Evolutionary conservation across 2,329 filamentous ascomycete genomes (phyloP).

Genomic region (Aspergillus piperis): DNA sequence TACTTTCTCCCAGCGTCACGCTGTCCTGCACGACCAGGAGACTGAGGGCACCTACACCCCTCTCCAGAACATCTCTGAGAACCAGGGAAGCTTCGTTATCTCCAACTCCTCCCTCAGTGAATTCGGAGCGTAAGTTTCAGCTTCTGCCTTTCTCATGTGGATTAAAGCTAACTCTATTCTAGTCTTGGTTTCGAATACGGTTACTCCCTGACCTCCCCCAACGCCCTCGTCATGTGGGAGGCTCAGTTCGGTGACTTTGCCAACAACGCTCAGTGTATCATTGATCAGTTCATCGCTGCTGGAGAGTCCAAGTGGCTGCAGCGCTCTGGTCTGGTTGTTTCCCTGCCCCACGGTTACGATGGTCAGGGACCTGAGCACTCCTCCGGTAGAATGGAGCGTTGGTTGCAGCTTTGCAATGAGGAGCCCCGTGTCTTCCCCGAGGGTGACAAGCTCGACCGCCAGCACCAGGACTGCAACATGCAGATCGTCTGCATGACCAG

Average conservation of each 20-base stretch:
- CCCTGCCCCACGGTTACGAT: slow-evolving; percentile 95
- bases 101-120: slow-evolving; percentile 88
- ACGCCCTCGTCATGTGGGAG: slow-evolving; percentile 98
- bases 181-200: slow-evolving; percentile 97
- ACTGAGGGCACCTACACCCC: slow-evolving; percentile 91
- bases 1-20: slow-evolving; percentile 97
- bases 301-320: slow-evolving; percentile 99
- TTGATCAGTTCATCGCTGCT: slow-evolving; percentile 97
- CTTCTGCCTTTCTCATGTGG: background rate
- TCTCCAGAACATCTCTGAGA: slow-evolving; percentile 81
- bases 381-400: slow-evolving; percentile 94
- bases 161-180: slow-evolving; percentile 43
- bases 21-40: slow-evolving; percentile 97
- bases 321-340: slow-evolving; percentile 93
- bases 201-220: slow-evolving; percentile 94
- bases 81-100: slow-evolving; percentile 95
- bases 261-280: slow-evolving; percentile 98
- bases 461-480: slow-evolving; percentile 99
- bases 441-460: slow-evolving; percentile 85
- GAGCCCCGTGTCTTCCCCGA: slow-evolving; percentile 91
- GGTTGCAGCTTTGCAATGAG: slow-evolving; percentile 95
- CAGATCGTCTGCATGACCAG: slow-evolving; percentile 98
- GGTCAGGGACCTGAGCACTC: slow-evolving; percentile 98
- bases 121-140: slow-evolving; percentile 60
- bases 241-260: slow-evolving; percentile 99